These are phyloP conservation scores for Tympanopsis confertula DNA, from an alignment of 2,329 filamentous ascomycete genomes.

Conservation along the genomic window DNA sequence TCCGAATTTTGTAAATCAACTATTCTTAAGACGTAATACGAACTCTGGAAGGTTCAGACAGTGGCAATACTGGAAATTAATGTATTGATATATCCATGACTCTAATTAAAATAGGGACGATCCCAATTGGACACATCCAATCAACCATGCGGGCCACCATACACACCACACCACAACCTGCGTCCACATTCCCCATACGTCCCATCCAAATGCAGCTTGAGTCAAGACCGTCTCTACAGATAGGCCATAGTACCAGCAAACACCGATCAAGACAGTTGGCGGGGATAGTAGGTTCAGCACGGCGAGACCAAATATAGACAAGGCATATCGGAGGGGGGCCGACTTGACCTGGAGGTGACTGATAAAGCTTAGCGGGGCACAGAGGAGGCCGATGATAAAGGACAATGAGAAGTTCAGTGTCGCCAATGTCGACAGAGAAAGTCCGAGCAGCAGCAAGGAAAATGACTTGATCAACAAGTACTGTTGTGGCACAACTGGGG, in stretches of 20 bases:
- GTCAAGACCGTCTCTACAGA: conserved; percentile 47
- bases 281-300: conserved; percentile 53
- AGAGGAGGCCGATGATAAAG: conserved; percentile 70
- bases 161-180: conserved; percentile 85
- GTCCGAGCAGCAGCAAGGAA: conserved; percentile 77
- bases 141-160: conserved; percentile 88
- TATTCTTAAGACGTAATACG: too few species aligned
- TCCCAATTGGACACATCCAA: conserved; percentile 44
- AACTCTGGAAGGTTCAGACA: too few species aligned
- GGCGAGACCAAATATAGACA: not conserved
- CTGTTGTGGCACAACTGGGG: conserved; percentile 51
- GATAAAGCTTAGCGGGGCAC: conserved; percentile 69
- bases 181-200: conserved; percentile 80
- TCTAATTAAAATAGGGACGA: conserved; percentile 23
- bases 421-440: conserved; percentile 82
- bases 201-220: conserved; percentile 75
- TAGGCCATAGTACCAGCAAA: conserved; percentile 31
- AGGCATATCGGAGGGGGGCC: not conserved
- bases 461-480: conserved; percentile 76
- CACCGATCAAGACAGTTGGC: conserved; percentile 35
- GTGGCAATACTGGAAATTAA: too few species aligned
- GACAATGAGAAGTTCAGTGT: conserved; percentile 92
- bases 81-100: too few species aligned
- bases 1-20: too few species aligned
- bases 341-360: conserved; percentile 29